Conservation (phyloP, 176 grass and related monocot genomes). For the Raddia guianensis region DNA sequence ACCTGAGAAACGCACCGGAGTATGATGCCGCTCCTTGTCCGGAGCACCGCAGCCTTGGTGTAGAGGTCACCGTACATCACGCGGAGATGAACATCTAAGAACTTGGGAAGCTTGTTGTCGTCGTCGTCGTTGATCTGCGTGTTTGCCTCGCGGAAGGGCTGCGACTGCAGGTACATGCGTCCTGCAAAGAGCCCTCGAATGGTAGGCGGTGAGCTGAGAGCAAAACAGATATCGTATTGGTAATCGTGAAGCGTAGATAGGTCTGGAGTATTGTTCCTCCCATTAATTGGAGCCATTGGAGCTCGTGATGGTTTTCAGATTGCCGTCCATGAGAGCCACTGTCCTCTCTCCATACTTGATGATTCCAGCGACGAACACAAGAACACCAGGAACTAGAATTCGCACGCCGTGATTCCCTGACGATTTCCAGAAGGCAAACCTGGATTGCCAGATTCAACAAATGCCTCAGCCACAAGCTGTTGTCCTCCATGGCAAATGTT, state of each 20-base stretch:
- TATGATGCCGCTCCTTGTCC: not conserved
- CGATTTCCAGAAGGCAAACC: not conserved
- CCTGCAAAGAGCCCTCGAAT: not conserved
- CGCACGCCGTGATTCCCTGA: not conserved
- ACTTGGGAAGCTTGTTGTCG: not conserved
- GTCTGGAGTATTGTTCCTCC: too few species aligned
- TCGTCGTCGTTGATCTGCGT: too few species aligned
- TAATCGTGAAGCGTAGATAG: too few species aligned
- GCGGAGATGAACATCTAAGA: conserved; percentile 16
- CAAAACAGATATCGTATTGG: not conserved
- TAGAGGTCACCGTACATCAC: conserved; percentile 33
- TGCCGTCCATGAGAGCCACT: not conserved
- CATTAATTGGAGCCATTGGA: not conserved
- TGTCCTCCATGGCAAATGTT: conserved; percentile 6
- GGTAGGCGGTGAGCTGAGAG: not conserved
- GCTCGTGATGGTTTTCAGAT: not conserved
- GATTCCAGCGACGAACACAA: conserved; percentile 22
- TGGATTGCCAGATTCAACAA: not conserved
- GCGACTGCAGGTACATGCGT: not conserved
- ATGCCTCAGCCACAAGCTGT: conserved; percentile 25
- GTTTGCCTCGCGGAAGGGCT: too few species aligned
- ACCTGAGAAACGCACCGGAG: not conserved
- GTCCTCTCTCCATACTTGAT: conserved; percentile 36
- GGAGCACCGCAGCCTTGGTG: conserved; percentile 26
- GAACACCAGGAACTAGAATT: not conserved